Base-by-base conservation (phyloP, 225 moss, liverwort and hornwort genomes). In the Rhytidiadelphus loreus region DNA sequence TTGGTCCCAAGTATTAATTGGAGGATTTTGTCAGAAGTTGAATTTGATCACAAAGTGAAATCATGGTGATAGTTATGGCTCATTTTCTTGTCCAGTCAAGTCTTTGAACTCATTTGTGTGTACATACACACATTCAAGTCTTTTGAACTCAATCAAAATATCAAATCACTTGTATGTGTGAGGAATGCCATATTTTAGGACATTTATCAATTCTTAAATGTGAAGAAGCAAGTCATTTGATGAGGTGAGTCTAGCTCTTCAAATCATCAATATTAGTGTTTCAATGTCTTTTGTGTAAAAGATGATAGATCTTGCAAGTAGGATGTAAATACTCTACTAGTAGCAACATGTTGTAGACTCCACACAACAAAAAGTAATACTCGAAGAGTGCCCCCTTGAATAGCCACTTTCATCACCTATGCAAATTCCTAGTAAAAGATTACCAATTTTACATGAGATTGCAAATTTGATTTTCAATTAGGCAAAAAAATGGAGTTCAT, bases 241-340 rank as follows among this genome's bases (percentile, higher is more conserved):
- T 55, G 37, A 37, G 9, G 13, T 9, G 4, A 25, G 16, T 77
- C 2, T 2, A 77, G 16, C 25, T 15, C 37, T 2, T 77, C 24
- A 55, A 55, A 77, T 77, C 4, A 12, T 77, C 37, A 37, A 55
- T 16, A 55, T 37, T 15, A 16, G 37, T 16, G 2, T 53, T 24
- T 55, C 9, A 24, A 3, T 10, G 4, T 77, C 0, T 37, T 37
- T 55, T 3, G 35, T 76, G 14, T 8, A 35, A 48, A 48, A 48
- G 48, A 48, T 48, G 48, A 8, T 9, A 48, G 48, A 48, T 48
- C 3, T 48, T 48, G 48, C 48, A n/a, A 35, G 8, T 30, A 53
- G 21, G 53, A 14, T 25, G 7, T 10, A 2, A 37, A 6, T 37
- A 55, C 3, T 24, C 0, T 55, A 0, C 9, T 15, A 37, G 1